Conservation (phyloP, 2,329 filamentous ascomycete species). For the Dryadomyces quercus-mongolicae region DNA sequence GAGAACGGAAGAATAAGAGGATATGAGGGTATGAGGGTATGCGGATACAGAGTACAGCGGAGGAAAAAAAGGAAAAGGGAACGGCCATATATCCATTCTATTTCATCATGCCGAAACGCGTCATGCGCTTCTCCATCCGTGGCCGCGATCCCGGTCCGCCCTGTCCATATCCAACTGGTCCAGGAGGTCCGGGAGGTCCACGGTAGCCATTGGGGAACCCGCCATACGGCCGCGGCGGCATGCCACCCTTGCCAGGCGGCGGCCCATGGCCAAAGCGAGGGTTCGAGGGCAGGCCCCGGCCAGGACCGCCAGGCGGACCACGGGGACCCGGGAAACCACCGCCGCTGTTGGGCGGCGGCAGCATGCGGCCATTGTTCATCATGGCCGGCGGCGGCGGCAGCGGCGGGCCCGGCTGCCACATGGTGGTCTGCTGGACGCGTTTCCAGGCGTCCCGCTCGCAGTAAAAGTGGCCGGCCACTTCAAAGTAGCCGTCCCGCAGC, state of each 20-base stretch:
- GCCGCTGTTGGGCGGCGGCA: neutral
- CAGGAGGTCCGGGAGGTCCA: neutral
- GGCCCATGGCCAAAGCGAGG: neutral
- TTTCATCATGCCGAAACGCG: constrained; percentile 43
- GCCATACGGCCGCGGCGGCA: constrained; percentile 18
- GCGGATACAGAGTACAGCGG: neutral
- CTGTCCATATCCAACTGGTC: constrained; percentile 11
- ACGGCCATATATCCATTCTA: neutral
- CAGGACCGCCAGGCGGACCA: neutral
- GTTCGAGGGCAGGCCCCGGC: neutral
- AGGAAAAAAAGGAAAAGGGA: neutral
- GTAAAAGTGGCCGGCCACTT: constrained; percentile 66
- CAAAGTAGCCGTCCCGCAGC: constrained; percentile 79
- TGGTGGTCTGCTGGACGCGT: constrained; percentile 21
- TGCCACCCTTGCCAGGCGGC: neutral
- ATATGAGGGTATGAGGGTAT: neutral
- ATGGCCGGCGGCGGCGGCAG: neutral
- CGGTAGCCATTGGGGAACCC: constrained; percentile 13
- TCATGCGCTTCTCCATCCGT: constrained; percentile 51
- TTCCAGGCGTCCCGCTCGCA: constrained; percentile 78
- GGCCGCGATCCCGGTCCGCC: constrained; percentile 25
- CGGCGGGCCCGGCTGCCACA: neutral
- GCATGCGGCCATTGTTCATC: neutral
- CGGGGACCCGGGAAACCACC: neutral
- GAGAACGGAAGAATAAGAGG: neutral